Conservation (phyloP, 345 rosid genomes). For the Salix exigua region DNA sequence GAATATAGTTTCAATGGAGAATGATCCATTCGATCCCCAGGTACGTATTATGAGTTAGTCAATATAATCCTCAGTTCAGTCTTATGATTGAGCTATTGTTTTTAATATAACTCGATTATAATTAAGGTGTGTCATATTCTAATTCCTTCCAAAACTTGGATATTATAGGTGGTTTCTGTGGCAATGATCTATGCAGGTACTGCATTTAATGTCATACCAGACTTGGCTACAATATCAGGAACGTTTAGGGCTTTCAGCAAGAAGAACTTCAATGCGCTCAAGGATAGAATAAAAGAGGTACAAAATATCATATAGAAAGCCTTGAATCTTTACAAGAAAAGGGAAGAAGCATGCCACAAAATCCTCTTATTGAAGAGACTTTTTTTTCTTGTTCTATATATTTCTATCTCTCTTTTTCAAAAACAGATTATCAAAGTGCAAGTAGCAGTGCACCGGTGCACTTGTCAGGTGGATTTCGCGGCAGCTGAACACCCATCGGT, state of each 20-base stretch:
- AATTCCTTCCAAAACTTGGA: background rate
- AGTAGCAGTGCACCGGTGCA: too few species aligned
- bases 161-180: constrained; percentile 56
- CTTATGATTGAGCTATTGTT: background rate
- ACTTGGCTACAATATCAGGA: constrained; percentile 45
- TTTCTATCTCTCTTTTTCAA: too few species aligned
- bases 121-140: background rate
- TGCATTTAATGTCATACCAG: constrained; percentile 52
- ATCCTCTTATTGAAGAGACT: background rate
- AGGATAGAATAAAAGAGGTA: constrained; percentile 58
- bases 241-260: constrained; percentile 59
- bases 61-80: background rate
- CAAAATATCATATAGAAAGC: background rate
- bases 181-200: constrained; percentile 50
- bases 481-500: constrained; percentile 34
- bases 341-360: background rate
- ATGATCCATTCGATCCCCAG: constrained; percentile 64
- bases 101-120: too few species aligned
- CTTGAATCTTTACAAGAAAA: background rate
- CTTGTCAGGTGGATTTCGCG: too few species aligned
- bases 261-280: constrained; percentile 42
- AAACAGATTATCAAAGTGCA: background rate
- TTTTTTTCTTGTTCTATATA: too few species aligned
- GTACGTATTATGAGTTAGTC: constrained; percentile 9
- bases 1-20: constrained; percentile 55